Base-by-base conservation (phyloP, 78 protist species). In the Kipferlia bialata region DNA sequence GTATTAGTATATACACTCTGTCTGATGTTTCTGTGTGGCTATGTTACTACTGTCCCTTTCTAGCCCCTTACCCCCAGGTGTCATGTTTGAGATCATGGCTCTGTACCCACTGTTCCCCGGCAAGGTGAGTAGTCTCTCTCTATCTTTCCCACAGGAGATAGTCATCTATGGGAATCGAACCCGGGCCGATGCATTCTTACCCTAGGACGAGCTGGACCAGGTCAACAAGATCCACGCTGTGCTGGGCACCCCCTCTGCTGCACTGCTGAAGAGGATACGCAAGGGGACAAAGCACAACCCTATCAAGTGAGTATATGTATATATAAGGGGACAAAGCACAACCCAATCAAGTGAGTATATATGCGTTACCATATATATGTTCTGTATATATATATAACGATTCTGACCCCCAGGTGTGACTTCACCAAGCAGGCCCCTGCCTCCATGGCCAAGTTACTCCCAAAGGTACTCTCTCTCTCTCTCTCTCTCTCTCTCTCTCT, bases 41-140 rank as follows among this genome's bases (percentile, higher is more conserved):
- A 18, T 24, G 13, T 3, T 24, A 18, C 6, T 10, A 80, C 24
- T 82, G 82, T n/a, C n/a, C n/a, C n/a, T n/a, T n/a, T n/a, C n/a
- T n/a, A n/a, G n/a, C n/a, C n/a, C n/a, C n/a, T n/a, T n/a, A n/a
- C n/a, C n/a, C n/a, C n/a, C n/a, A n/a, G n/a, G n/a, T 59, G 80
- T 79, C 18, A 39, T 80, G 33, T 81, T 76, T 31, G 86, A 82
- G 45, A 51, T 82, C 29, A n/a, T 83, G 34, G 28, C 82, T 1
- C 88, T 85, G 59, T 83, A 60, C 41, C 95, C 95, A 28, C 81
- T 90, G 38, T 90, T 90, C 56, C 95, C 95, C 0, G 94, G 94
- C 28, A 72, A 70, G n/a, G n/a, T n/a, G n/a, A n/a, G n/a, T n/a
- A n/a, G n/a, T n/a, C n/a, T n/a, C n/a, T n/a, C n/a, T n/a, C n/a